phyloP scores from a whole-genome alignment of 2,329 filamentous ascomycete genomes.

The Paraconiothyrium sp. region DNA sequence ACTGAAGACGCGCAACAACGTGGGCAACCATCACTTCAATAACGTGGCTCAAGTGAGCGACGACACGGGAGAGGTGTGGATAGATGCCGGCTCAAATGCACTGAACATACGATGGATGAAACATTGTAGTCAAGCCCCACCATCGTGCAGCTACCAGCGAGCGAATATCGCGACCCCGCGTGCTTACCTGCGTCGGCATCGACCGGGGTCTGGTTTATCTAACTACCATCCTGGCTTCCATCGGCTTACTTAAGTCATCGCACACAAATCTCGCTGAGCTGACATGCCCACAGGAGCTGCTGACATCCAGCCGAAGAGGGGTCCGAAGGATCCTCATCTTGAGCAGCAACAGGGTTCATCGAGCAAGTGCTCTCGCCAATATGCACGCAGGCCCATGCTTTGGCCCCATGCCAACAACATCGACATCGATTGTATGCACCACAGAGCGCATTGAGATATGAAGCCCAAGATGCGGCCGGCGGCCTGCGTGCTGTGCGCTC shows the following conservation, averaged over 20 bases:
- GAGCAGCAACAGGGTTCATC: slow-evolving; percentile 4
- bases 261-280: slow-evolving; percentile 31
- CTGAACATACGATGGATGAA: slow-evolving; percentile 9
- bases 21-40: neutral
- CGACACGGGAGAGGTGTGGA: slow-evolving; percentile 1
- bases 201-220: slow-evolving; percentile 18
- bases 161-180: slow-evolving; percentile 15
- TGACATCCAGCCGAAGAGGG: slow-evolving; percentile 15
- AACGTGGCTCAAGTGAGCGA: neutral
- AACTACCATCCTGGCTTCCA: slow-evolving; percentile 16
- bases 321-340: slow-evolving; percentile 1
- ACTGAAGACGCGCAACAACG: neutral
- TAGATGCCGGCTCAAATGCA: slow-evolving; percentile 13
- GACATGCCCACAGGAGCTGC: slow-evolving; percentile 27
- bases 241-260: slow-evolving; percentile 28
- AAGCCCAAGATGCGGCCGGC: neutral
- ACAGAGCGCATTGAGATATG: slow-evolving; percentile 1
- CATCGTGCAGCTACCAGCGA: neutral
- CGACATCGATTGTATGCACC: slow-evolving; percentile 8
- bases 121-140: neutral
- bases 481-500: neutral
- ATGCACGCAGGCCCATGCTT: slow-evolving; percentile 12
- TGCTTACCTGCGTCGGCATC: slow-evolving; percentile 6
- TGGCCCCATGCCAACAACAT: slow-evolving; percentile 9
- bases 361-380: neutral